Base-by-base conservation (phyloP, 768 basidiomycete genomes). In the Daedalea quercina region DNA sequence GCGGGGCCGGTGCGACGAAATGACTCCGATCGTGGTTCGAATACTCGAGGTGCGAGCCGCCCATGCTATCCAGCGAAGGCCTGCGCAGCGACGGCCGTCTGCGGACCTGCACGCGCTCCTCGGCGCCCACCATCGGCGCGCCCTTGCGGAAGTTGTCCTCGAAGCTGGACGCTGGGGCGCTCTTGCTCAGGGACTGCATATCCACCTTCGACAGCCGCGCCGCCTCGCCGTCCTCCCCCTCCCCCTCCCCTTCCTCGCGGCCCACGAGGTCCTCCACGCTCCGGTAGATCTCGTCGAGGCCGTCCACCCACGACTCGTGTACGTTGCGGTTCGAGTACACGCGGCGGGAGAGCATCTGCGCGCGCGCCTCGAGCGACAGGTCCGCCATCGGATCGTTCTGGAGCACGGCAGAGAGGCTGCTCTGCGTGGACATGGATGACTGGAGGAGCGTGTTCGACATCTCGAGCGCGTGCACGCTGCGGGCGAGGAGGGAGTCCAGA, bases 391-490 rank as follows among this genome's bases (percentile, higher is more conserved):
- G 37, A 52, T 79, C 80, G 15, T 74, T 61, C 22, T 76, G 72
- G 26, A 85, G 66, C 37, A 84, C 69, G 2, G 74, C 68, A 31
- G 73, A 74, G 34, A 77, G 70, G 31, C 71, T 79, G 12, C 82
- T 74, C 56, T 86, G 84, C 0, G 89, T 84, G 37, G 83, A 78
- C 60, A 90, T 84, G 20, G 86, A 85, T 12, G 81, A 82, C 63
- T 88, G 84, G 44, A 93, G 72, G 11, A 92, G 72, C 2, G 82
- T 77, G 53, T 92, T 92, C 3, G 90, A 92, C 75, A 90, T 83
- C 65, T 92, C 90, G 9, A 93, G 74, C 1, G 90, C 90, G 67
- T 90, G 82, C 13, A 92, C 87, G 57, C 87, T 90, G 56, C 90
- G 81, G 53, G 82, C 87, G 1, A 92, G 76, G 15, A 92, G 72